A percentile compares a stretch with the other conserved stretches of the same genome.
Evolutionary conservation across 2,329 filamentous ascomycete genomes (phyloP).

Genomic region (Phyllosticta citribraziliensis): DNA sequence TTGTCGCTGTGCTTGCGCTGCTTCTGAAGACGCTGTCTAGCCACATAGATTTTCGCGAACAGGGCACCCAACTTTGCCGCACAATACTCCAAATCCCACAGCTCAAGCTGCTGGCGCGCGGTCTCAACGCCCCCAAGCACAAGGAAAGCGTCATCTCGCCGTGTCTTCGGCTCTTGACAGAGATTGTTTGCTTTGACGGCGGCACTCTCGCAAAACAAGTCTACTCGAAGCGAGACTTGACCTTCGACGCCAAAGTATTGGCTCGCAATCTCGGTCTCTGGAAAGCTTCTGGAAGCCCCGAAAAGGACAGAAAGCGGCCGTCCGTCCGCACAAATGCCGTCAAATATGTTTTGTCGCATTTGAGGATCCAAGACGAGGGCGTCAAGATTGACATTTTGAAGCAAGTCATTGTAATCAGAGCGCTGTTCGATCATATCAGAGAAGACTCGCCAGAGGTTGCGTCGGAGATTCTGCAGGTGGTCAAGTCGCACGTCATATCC

Average conservation of each 20-base stretch:
- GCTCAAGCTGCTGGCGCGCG: conserved; percentile 68
- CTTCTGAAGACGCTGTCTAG: conserved; percentile 69
- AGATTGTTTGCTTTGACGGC: conserved; percentile 78
- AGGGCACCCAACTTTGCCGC: conserved; percentile 70
- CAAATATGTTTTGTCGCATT: conserved; percentile 66
- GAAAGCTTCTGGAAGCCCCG: conserved; percentile 40
- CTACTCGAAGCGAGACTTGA: conserved; percentile 67
- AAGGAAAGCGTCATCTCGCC: conserved; percentile 88
- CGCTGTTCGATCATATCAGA: conserved; percentile 65
- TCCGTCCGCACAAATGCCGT: conserved; percentile 77
- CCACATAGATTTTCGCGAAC: conserved; percentile 61
- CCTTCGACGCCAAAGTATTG: conserved; percentile 60
- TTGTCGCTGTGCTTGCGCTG: conserved; percentile 71
- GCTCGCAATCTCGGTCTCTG: conserved; percentile 72
- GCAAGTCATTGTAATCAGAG: conserved; percentile 58
- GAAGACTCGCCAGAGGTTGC: conserved; percentile 70
- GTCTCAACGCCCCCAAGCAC: conserved; percentile 66
- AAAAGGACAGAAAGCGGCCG: conserved; percentile 59
- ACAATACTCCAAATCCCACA: conserved; percentile 74
- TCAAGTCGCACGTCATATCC: conserved; percentile 62
- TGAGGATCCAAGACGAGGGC: conserved; percentile 67
- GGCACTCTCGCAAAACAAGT: conserved; percentile 68
- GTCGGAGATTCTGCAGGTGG: conserved; percentile 59
- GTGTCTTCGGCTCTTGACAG: conserved; percentile 72
- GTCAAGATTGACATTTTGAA: conserved; percentile 75